These are phyloP conservation scores for Colletotrichum sp. DNA, from an alignment of 2,329 filamentous ascomycete genomes.

Conservation along the genomic window DNA sequence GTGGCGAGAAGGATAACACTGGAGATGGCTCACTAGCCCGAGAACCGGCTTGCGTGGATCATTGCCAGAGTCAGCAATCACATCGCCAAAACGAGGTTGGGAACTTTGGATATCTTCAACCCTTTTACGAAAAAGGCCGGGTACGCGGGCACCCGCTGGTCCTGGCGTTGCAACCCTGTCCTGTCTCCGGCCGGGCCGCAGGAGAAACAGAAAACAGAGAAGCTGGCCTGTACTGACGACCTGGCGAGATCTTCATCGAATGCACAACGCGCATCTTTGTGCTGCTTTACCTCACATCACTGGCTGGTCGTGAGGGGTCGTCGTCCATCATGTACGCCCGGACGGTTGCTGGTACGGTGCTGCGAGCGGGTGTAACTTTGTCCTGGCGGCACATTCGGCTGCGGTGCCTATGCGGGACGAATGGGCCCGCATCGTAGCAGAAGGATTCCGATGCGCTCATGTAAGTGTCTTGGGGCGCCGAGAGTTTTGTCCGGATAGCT, in stretches of 20 bases:
- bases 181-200: background rate
- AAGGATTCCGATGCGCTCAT: background rate
- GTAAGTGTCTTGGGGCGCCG: background rate
- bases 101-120: background rate
- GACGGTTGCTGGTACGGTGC: background rate
- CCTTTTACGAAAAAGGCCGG: background rate
- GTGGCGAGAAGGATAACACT: background rate
- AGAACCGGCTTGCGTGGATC: background rate
- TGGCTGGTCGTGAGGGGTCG: background rate
- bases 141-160: background rate
- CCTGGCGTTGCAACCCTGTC: background rate
- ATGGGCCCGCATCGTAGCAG: background rate
- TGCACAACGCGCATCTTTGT: background rate
- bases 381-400: background rate
- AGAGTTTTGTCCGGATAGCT: conserved; percentile 3
- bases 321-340: background rate
- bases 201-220: background rate
- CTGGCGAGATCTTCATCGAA: background rate
- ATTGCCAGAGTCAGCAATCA: background rate
- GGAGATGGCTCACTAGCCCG: background rate
- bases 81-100: background rate
- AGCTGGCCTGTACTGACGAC: background rate
- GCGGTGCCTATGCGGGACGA: background rate
- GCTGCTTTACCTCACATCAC: background rate
- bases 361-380: background rate